phyloP scores from a whole-genome alignment of 805 yeast species.

The Barnettozyma sp. region DNA sequence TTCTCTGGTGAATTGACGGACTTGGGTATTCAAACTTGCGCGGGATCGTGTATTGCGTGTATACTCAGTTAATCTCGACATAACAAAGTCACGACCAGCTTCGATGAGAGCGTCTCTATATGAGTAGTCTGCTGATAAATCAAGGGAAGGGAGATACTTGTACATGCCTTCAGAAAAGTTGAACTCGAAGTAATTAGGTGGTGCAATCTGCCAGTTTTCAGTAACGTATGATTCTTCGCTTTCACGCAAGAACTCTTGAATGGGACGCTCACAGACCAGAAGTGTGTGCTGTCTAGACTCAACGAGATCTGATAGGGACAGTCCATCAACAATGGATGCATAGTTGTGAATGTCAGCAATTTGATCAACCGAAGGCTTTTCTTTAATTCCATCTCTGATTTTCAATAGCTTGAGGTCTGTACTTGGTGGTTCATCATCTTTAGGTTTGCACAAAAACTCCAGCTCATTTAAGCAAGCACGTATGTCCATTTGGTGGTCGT shows the following conservation, averaged over 20 bases:
- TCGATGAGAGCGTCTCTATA: conserved; percentile 4
- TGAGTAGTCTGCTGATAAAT: neutral
- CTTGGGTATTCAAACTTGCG: conserved; percentile 1
- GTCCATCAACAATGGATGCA: conserved; percentile 5
- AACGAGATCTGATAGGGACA: conserved; percentile 14
- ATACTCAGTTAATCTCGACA: conserved; percentile 11
- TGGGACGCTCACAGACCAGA: conserved; percentile 11
- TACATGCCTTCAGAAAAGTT: conserved; percentile 25
- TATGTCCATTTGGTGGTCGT: conserved; percentile 33
- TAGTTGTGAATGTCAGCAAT: conserved; percentile 4
- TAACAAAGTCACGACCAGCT: conserved; percentile 12
- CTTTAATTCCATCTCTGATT: neutral
- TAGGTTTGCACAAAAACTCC: conserved; percentile 13
- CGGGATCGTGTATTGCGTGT: conserved; percentile 16
- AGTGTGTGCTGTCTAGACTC: conserved; percentile 10
- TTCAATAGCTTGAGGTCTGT: neutral
- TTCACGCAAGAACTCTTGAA: conserved; percentile 30
- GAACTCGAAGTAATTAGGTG: conserved; percentile 34
- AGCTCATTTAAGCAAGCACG: conserved; percentile 38
- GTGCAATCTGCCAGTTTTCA: conserved; percentile 27
- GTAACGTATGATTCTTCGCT: conserved; percentile 28
- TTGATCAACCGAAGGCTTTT: neutral
- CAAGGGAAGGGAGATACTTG: conserved; percentile 7
- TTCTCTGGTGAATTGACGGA: conserved; percentile 9
- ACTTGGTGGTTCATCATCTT: no score